Percentiles rank a stretch among this genome's conserved stretches.
These are phyloP conservation scores for Acacia concinna DNA, from an alignment of 331 rosid genomes.

Conservation along the genomic window DNA sequence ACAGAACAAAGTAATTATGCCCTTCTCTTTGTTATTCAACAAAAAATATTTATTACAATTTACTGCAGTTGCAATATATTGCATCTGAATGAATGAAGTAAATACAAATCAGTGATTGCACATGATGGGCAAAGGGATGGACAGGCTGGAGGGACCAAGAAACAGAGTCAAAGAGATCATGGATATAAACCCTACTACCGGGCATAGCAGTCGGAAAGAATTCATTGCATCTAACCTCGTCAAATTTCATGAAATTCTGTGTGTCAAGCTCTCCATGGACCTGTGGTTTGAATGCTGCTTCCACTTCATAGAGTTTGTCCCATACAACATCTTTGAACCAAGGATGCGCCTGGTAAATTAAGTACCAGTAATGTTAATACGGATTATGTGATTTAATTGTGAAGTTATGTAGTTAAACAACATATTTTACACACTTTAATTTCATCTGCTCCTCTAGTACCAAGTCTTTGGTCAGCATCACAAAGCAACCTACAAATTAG, in stretches of 20 bases:
- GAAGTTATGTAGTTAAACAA: neutral
- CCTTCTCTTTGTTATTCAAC: neutral
- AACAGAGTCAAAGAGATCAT: neutral
- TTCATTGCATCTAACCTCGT: slow-evolving; percentile 53
- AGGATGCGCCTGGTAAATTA: slow-evolving; percentile 75
- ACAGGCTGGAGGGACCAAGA: slow-evolving; percentile 3
- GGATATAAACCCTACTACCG: neutral
- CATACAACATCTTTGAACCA: slow-evolving; percentile 85
- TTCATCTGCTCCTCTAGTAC: slow-evolving; percentile 76
- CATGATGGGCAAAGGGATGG: slow-evolving; percentile 8
- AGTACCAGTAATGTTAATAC: neutral
- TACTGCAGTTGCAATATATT: neutral
- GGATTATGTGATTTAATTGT: neutral
- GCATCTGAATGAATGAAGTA: neutral
- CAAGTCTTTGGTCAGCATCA: slow-evolving; percentile 84
- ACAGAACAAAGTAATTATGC: neutral
- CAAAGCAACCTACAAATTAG: slow-evolving; percentile 88
- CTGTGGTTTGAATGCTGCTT: slow-evolving; percentile 97
- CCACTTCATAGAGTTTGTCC: slow-evolving; percentile 86
- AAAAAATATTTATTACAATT: neutral
- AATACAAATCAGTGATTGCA: neutral
- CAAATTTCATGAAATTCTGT: slow-evolving; percentile 97
- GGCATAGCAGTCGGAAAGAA: neutral
- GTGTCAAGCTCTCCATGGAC: slow-evolving; percentile 92
- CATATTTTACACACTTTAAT: slow-evolving; percentile 62